A percentile compares a stretch with the other conserved stretches of the same genome.
These are phyloP conservation scores for Exserohilum turcica DNA, from an alignment of 2,329 filamentous ascomycete species.

Conservation along the genomic window DNA sequence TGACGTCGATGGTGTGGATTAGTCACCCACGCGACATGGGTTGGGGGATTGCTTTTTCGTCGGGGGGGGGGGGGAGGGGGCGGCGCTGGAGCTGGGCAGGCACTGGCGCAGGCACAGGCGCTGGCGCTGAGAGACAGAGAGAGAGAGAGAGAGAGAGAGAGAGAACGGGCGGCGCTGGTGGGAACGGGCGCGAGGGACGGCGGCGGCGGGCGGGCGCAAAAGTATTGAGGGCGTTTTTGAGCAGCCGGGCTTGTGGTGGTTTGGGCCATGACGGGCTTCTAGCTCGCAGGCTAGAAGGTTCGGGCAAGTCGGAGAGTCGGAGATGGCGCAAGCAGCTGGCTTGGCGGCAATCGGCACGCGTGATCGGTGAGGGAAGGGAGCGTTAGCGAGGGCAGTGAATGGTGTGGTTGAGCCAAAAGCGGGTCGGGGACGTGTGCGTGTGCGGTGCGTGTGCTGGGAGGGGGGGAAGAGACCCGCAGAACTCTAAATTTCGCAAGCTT, in stretches of 20 bases:
- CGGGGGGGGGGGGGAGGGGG: not conserved
- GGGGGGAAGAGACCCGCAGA: constrained; percentile 21
- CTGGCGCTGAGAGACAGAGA: no score
- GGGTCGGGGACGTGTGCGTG: constrained; percentile 9
- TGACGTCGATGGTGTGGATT: constrained; percentile 1
- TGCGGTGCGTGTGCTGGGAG: no score
- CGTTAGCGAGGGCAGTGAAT: constrained; percentile 10
- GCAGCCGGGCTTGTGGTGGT: no score
- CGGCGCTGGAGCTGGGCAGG: not conserved
- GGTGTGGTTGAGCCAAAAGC: constrained; percentile 6
- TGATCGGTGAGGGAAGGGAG: constrained; percentile 16
- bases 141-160: no score
- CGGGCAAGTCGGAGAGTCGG: constrained; percentile 4
- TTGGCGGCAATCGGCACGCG: constrained; percentile 10
- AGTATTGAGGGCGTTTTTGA: no score
- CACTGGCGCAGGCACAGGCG: no score
- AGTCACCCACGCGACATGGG: not conserved
- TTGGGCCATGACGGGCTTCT: constrained; percentile 11
- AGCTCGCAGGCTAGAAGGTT: constrained; percentile 24
- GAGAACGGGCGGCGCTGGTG: no score
- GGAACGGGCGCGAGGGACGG: no score
- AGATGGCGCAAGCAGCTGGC: constrained; percentile 19
- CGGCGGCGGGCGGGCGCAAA: no score
- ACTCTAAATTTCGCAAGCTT: constrained; percentile 26
- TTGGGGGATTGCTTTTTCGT: not conserved